A percentile compares a stretch with the other conserved stretches of the same genome.
Conservation (phyloP, 2,329 filamentous ascomycete genomes). For the Talaromyces sp. region DNA sequence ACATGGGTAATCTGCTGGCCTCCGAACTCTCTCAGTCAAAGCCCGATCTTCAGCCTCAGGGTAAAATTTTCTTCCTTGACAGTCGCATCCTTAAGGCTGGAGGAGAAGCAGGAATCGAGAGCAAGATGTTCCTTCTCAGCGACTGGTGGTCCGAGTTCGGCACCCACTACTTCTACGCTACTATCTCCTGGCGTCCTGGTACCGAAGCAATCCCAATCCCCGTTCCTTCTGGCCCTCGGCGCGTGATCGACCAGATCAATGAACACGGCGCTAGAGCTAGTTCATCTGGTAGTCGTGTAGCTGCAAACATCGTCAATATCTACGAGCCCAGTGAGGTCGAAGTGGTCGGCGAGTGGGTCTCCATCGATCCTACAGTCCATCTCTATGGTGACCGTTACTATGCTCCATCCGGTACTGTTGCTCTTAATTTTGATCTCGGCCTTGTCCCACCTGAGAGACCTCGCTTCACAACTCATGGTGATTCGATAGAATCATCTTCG, state of each 20-base stretch:
- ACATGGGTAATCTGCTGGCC: constrained; percentile 22
- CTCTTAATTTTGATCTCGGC: no score
- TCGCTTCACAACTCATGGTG: neutral
- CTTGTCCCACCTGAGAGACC: no score
- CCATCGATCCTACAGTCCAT: constrained; percentile 18
- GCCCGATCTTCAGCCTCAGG: constrained; percentile 17
- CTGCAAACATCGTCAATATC: constrained; percentile 22
- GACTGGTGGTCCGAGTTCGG: constrained; percentile 30
- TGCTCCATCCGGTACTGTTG: neutral
- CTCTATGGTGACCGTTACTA: constrained; percentile 14
- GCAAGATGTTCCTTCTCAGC: constrained; percentile 24
- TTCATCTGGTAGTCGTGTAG: neutral
- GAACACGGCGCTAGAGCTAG: neutral
- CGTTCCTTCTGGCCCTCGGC: neutral
- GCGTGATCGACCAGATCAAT: neutral
- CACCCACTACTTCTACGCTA: constrained; percentile 32
- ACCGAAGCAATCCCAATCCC: neutral
- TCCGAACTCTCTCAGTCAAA: constrained; percentile 10
- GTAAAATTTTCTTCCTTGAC: constrained; percentile 35
- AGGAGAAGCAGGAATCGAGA: constrained; percentile 15
- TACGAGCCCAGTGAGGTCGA: constrained; percentile 29
- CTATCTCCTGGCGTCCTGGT: constrained; percentile 28
- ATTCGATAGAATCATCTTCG: neutral
- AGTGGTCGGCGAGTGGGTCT: constrained; percentile 21
- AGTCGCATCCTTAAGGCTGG: constrained; percentile 23